Evolutionary conservation across 257 asterid genomes (phyloP).

Genomic region (Rehmannia glutinosa): DNA sequence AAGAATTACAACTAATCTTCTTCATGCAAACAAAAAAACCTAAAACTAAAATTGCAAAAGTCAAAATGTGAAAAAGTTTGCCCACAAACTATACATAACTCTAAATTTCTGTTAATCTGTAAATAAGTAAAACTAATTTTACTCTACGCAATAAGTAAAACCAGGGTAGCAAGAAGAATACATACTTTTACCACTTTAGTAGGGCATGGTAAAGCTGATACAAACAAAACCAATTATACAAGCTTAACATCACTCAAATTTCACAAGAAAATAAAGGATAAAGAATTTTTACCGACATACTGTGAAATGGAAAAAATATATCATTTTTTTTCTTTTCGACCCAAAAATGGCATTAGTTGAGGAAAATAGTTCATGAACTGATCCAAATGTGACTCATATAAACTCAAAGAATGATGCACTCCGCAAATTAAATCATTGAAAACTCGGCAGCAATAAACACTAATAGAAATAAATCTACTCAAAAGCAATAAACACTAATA

Average conservation of each 20-base stretch:
- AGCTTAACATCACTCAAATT: constrained; percentile 5
- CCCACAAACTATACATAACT: background rate
- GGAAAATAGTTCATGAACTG: background rate
- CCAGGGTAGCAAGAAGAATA: background rate
- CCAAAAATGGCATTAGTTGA: background rate
- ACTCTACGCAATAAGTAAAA: background rate
- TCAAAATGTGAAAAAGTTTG: background rate
- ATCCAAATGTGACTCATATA: constrained; percentile 9
- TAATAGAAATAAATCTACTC: background rate
- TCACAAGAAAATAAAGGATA: background rate
- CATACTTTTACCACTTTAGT: background rate
- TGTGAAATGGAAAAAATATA: background rate
- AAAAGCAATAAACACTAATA: too few relatives aligned
- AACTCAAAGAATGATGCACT: background rate
- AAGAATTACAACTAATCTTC: background rate
- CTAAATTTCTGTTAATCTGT: background rate
- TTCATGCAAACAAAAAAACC: background rate
- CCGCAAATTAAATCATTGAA: background rate
- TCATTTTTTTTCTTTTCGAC: background rate
- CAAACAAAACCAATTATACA: background rate
- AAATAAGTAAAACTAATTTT: background rate
- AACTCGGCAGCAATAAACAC: background rate
- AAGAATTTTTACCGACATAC: background rate
- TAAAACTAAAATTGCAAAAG: background rate
- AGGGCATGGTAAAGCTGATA: constrained; percentile 3